Conservation (phyloP, 305 asterid species). For the Fraxinus greggii region DNA sequence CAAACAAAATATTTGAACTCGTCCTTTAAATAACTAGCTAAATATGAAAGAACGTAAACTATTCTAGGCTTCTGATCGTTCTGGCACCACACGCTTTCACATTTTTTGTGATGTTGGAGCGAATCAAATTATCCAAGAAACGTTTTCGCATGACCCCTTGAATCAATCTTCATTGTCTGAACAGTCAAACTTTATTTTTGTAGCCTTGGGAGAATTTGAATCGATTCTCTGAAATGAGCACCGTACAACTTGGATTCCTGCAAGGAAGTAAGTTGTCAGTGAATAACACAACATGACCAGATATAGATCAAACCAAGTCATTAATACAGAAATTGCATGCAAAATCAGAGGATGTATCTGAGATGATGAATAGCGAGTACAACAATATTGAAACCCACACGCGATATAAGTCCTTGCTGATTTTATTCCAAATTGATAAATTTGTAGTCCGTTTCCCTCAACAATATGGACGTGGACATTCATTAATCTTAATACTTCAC, state of each 20-base stretch:
- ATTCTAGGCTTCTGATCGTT: neutral
- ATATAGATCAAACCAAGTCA: neutral
- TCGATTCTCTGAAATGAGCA: conserved; percentile 86
- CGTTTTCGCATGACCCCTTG: neutral
- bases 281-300: neutral
- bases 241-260: conserved; percentile 97
- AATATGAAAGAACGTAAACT: too few species aligned
- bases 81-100: neutral
- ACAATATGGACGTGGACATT: neutral
- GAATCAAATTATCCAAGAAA: neutral
- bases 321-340: neutral
- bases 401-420: neutral
- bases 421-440: too few species aligned
- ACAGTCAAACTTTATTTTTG: conserved; percentile 61
- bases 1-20: too few species aligned
- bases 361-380: neutral
- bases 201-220: conserved; percentile 82
- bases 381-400: neutral
- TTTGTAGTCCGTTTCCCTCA: neutral
- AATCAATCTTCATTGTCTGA: conserved; percentile 76
- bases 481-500: neutral
- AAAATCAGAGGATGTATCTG: neutral
- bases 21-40: too few species aligned
- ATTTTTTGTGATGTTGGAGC: neutral
- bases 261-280: neutral